A percentile compares a stretch with the other conserved stretches of the same genome.
These are phyloP conservation scores for Coemansia guatemalensis DNA, from an alignment of 192 early-diverging fungal species.

Conservation along the genomic window DNA sequence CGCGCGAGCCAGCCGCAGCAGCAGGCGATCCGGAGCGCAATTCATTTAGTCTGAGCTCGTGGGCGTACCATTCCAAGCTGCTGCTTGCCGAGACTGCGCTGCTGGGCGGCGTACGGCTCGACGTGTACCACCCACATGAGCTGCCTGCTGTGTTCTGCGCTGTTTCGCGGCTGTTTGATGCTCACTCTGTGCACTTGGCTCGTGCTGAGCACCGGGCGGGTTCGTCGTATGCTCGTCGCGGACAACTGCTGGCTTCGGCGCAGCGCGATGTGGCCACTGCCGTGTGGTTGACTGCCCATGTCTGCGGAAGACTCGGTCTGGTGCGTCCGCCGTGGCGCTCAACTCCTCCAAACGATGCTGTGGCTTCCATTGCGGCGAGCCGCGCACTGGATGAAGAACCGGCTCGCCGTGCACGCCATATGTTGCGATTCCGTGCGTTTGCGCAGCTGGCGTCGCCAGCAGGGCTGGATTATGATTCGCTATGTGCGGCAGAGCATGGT, in stretches of 20 bases:
- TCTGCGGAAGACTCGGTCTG: conserved; percentile 23
- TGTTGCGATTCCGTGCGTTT: conserved; percentile 37
- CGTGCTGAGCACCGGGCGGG: conserved; percentile 11
- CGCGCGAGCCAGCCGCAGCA: background rate
- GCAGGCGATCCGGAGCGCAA: conserved; percentile 24
- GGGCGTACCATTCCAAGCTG: conserved; percentile 51
- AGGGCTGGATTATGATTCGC: conserved; percentile 28
- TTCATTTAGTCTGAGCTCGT: conserved; percentile 46
- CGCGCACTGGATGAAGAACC: conserved; percentile 11
- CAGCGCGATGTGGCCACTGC: conserved; percentile 39
- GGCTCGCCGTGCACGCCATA: conserved; percentile 21
- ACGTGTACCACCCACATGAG: conserved; percentile 35
- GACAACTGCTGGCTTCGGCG: conserved; percentile 3
- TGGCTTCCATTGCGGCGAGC: background rate
- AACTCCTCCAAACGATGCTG: background rate
- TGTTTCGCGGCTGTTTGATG: conserved; percentile 28
- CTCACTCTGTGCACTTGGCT: conserved; percentile 26
- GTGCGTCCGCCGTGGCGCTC: conserved; percentile 30
- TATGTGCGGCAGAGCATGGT: conserved; percentile 15
- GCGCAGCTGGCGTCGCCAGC: conserved; percentile 40
- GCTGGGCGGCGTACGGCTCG: conserved; percentile 28
- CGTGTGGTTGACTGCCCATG: conserved; percentile 38
- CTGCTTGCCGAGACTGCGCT: conserved; percentile 25
- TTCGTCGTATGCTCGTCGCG: conserved; percentile 12
- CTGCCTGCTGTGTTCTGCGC: conserved; percentile 33